Evolutionary conservation across 441 rosid species (phyloP).

Genomic region (Rhodomyrtus psidioides): DNA sequence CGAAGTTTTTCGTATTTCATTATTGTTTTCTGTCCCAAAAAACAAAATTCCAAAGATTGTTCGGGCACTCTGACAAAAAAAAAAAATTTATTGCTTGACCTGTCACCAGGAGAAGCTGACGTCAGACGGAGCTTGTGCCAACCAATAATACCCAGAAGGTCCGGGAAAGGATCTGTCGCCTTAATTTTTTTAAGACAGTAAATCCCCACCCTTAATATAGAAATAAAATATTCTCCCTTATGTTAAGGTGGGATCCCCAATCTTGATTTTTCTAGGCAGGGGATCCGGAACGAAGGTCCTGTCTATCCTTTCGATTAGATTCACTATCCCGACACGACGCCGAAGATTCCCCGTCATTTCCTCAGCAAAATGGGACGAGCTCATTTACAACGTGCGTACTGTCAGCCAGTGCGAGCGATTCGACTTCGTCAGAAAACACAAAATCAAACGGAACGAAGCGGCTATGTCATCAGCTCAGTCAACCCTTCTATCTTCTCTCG

Average conservation of each 20-base stretch:
- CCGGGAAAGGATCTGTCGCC: no score
- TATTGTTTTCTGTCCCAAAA: no score
- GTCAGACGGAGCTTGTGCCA: fast-evolving
- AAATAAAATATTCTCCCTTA: no score
- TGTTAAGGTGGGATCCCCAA: no score
- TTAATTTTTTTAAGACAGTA: no score
- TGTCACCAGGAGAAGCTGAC: background rate
- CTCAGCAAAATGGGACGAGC: background rate
- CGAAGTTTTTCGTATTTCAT: background rate
- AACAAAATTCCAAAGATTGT: background rate
- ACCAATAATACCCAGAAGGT: no score
- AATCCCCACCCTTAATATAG: no score
- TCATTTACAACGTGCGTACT: background rate
- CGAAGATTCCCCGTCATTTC: background rate
- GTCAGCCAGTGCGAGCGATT: background rate
- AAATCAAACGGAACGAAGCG: background rate
- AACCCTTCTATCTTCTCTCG: background rate
- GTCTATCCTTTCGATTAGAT: background rate
- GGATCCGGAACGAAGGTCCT: no score
- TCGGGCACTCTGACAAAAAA: fast-evolving
- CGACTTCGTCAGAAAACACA: background rate
- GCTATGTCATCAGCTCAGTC: background rate
- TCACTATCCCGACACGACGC: background rate
- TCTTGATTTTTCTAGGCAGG: no score
- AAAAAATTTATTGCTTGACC: no score